These are phyloP conservation scores for Hymenoscyphus salicellus DNA, from an alignment of 2,329 filamentous ascomycete species.

Conservation along the genomic window DNA sequence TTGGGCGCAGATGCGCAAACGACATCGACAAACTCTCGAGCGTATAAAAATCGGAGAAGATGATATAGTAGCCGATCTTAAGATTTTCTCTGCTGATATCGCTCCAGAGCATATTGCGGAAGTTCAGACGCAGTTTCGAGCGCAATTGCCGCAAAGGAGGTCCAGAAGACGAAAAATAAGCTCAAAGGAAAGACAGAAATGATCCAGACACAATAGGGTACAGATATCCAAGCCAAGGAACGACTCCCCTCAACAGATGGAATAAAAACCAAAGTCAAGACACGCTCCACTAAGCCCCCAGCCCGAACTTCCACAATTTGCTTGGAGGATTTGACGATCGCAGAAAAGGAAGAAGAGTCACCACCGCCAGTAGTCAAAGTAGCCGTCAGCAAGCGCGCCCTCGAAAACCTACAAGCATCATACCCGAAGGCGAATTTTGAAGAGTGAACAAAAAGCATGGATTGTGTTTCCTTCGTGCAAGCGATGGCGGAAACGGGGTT, in stretches of 20 bases:
- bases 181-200: background rate
- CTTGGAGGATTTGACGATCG: background rate
- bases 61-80: background rate
- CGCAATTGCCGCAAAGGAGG: background rate
- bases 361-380: background rate
- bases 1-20: background rate
- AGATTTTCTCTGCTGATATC: background rate
- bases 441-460: constrained; percentile 1
- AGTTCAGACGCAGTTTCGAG: background rate
- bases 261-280: constrained; percentile 7
- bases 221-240: background rate
- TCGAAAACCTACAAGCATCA: background rate
- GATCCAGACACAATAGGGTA: constrained; percentile 4
- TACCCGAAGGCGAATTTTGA: background rate
- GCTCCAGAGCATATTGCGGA: background rate
- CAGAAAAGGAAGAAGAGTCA: background rate
- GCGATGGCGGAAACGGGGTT: background rate
- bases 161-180: background rate
- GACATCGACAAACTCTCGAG: background rate
- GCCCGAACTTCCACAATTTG: background rate
- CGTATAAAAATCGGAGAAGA: constrained; percentile 1
- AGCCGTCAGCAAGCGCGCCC: background rate
- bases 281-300: background rate
- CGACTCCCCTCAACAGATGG: background rate
- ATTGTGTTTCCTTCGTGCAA: background rate